phyloP scores from a whole-genome alignment of 139 green algal species.

The Monoraphidium neglectum region DNA sequence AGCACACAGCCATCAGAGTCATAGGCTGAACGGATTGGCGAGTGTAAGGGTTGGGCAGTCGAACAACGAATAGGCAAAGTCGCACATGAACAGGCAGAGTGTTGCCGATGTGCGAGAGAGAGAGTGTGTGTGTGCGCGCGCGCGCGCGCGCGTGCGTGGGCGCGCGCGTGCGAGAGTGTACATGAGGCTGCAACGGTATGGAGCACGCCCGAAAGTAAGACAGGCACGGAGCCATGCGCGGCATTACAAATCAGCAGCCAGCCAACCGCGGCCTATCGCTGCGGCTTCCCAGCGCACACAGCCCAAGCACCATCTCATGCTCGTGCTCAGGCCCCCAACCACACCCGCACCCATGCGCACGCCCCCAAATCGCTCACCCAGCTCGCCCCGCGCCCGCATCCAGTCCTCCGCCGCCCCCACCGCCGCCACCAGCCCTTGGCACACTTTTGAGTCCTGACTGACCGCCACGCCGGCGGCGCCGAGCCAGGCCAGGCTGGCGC shows the following conservation, averaged over 20 bases:
- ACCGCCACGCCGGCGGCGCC: no score
- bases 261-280: no score
- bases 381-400: slow-evolving; percentile 28
- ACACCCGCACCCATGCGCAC: background rate
- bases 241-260: background rate
- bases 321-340: background rate
- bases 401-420: slow-evolving; percentile 38
- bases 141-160: background rate
- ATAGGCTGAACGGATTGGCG: slow-evolving; percentile 29
- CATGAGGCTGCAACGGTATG: background rate
- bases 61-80: background rate
- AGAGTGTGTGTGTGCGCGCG: background rate
- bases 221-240: background rate
- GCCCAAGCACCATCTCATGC: background rate
- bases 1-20: slow-evolving; percentile 58
- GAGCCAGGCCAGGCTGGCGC: no score
- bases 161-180: background rate
- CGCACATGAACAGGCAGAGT: background rate
- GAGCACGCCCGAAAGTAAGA: background rate
- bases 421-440: no score
- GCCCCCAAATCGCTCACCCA: slow-evolving; percentile 26
- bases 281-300: background rate
- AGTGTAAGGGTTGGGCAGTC: background rate
- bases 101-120: background rate
- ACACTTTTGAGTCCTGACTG: no score